These are phyloP conservation scores for Pisolithus marmoratus DNA, from an alignment of 768 basidiomycete species.

Conservation along the genomic window DNA sequence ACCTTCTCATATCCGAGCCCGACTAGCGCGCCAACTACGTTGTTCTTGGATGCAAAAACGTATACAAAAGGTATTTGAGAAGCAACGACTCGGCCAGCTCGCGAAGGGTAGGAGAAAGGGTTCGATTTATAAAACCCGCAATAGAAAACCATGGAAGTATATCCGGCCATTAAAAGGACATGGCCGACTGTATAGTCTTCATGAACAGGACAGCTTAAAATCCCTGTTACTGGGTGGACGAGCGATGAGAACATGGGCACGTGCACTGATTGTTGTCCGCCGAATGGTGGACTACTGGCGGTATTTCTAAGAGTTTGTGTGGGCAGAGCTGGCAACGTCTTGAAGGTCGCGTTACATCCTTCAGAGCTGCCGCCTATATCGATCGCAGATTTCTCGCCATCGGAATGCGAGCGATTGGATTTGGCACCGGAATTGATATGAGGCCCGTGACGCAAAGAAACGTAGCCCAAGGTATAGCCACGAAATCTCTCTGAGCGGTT, in stretches of 20 bases:
- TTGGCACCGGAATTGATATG: slow-evolving; percentile 3
- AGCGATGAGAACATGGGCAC: slow-evolving; percentile 33
- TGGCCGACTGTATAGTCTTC: slow-evolving; percentile 49
- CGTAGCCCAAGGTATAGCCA: slow-evolving; percentile 40
- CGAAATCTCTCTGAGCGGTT: slow-evolving; percentile 41
- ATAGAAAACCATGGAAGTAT: slow-evolving; percentile 42
- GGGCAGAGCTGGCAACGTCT: not conserved
- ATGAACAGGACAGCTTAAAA: slow-evolving; percentile 36
- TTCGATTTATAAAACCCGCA: slow-evolving; percentile 44
- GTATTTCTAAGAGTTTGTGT: slow-evolving; percentile 2
- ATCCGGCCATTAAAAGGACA: slow-evolving; percentile 38
- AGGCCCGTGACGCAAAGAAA: not conserved
- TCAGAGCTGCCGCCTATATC: not conserved
- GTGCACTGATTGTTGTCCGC: slow-evolving; percentile 17
- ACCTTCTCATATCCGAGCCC: slow-evolving; percentile 69
- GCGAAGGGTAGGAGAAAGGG: slow-evolving; percentile 42
- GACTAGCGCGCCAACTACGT: slow-evolving; percentile 46
- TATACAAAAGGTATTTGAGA: slow-evolving; percentile 63
- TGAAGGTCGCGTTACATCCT: not conserved
- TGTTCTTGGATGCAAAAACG: slow-evolving; percentile 66
- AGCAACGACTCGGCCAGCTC: slow-evolving; percentile 49
- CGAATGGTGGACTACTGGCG: not conserved
- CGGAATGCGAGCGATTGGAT: not conserved
- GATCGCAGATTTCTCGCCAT: not conserved
- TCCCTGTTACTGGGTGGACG: slow-evolving; percentile 38